These are phyloP conservation scores for Epichloe sylvatica DNA, from an alignment of 2,329 filamentous ascomycete species.

Conservation along the genomic window DNA sequence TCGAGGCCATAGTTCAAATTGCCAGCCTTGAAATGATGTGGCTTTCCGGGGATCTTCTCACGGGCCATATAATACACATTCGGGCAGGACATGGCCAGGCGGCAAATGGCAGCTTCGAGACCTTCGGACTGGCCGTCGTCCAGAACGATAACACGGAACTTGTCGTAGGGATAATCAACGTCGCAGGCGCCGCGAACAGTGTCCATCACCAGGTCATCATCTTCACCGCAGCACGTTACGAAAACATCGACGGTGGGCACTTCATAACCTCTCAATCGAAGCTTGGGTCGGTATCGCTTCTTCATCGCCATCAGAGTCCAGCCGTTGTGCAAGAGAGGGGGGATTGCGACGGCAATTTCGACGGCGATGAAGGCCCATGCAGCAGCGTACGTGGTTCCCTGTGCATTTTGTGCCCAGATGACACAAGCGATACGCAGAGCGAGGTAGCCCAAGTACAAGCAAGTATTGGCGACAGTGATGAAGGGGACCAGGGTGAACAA, in stretches of 20 bases:
- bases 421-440: conserved; percentile 37
- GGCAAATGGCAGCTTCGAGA: conserved; percentile 26
- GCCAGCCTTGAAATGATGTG: conserved; percentile 49
- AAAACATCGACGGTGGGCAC: conserved; percentile 43
- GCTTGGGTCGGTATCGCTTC: conserved; percentile 37
- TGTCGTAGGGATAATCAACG: conserved; percentile 38
- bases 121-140: conserved; percentile 37
- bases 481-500: conserved; percentile 25
- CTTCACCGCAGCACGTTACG: conserved; percentile 44
- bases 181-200: conserved; percentile 41
- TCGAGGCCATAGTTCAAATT: conserved; percentile 49
- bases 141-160: conserved; percentile 39
- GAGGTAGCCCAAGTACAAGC: conserved; percentile 35
- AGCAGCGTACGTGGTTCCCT: conserved; percentile 27
- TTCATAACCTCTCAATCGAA: conserved; percentile 34
- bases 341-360: conserved; percentile 38
- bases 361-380: conserved; percentile 45
- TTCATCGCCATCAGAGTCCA: conserved; percentile 45
- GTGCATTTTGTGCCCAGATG: conserved; percentile 32
- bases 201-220: conserved; percentile 40
- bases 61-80: conserved; percentile 42
- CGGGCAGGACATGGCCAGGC: conserved; percentile 25
- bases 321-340: conserved; percentile 39
- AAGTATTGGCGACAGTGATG: conserved; percentile 26
- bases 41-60: conserved; percentile 31